A percentile compares a stretch with the other conserved stretches of the same genome.
phyloP scores from a whole-genome alignment of 148 eudicot genomes.

The Vaccinium myrtillus region DNA sequence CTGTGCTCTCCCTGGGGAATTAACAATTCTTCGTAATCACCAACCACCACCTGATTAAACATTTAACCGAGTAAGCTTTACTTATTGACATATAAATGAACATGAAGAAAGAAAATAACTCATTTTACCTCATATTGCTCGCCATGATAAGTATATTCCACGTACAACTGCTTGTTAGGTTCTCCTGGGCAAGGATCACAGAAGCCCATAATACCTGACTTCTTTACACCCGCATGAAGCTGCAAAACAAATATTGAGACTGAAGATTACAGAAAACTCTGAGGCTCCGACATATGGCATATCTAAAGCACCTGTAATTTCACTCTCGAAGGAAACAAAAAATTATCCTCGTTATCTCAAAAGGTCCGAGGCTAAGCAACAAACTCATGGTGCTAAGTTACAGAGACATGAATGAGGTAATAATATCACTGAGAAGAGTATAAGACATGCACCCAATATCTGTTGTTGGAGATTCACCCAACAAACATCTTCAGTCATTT shows the following conservation, averaged over 20 bases:
- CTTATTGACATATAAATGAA: too few species aligned
- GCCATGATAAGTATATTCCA: slow-evolving; percentile 62
- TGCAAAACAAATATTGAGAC: slow-evolving; percentile 24
- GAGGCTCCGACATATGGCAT: neutral
- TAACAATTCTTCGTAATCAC: slow-evolving; percentile 56
- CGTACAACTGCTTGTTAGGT: slow-evolving; percentile 65
- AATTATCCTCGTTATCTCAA: neutral
- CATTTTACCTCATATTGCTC: slow-evolving; percentile 51
- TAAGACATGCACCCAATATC: neutral
- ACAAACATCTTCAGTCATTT: neutral
- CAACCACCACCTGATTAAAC: slow-evolving; percentile 56
- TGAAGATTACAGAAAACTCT: neutral
- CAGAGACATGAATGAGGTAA: neutral
- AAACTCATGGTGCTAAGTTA: neutral
- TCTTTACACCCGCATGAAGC: slow-evolving; percentile 96
- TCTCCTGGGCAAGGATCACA: slow-evolving; percentile 96
- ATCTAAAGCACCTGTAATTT: neutral
- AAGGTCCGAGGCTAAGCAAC: neutral
- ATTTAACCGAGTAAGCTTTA: neutral
- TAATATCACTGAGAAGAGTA: neutral
- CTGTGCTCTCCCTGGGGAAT: slow-evolving; percentile 64
- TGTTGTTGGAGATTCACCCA: neutral
- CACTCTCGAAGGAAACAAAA: neutral
- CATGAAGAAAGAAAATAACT: slow-evolving; percentile 8
- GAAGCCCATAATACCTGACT: slow-evolving; percentile 98